A percentile compares a stretch with the other conserved stretches of the same genome.
Conservation (phyloP, 108 stramenopile species). For the Seminavis robusta region DNA sequence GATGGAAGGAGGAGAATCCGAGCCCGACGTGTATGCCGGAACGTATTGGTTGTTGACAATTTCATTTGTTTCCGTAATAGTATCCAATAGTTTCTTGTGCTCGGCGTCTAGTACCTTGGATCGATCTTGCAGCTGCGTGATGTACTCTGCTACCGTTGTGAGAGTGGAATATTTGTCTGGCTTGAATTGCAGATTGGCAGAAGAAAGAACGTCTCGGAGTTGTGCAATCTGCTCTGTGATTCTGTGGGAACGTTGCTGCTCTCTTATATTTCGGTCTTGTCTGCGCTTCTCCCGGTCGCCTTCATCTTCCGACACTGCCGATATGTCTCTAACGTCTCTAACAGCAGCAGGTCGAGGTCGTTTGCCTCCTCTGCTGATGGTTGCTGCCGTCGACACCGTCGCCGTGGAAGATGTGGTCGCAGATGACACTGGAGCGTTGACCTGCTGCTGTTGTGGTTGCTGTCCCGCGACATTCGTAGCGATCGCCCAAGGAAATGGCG, state of each 20-base stretch:
- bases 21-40: neutral
- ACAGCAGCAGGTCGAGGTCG: too few relatives aligned
- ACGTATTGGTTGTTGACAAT: conserved; percentile 42
- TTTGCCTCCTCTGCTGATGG: too few relatives aligned
- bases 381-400: too few relatives aligned
- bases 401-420: too few relatives aligned
- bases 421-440: too few relatives aligned
- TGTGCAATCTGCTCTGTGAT: conserved; percentile 72
- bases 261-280: conserved; percentile 70
- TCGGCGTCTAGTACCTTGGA: conserved; percentile 59
- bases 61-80: conserved; percentile 52
- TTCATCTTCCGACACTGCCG: conserved; percentile 76
- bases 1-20: neutral
- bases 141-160: conserved; percentile 66
- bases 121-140: conserved; percentile 56
- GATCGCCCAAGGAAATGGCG: too few relatives aligned
- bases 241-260: conserved; percentile 72
- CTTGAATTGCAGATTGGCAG: conserved; percentile 63
- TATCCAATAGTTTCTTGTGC: conserved; percentile 63
- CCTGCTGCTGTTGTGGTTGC: too few relatives aligned
- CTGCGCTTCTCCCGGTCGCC: conserved; percentile 48
- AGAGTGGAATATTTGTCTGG: conserved; percentile 76
- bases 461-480: too few relatives aligned
- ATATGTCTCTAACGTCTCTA: too few relatives aligned
- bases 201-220: conserved; percentile 45